These are phyloP conservation scores for Boletus mariae DNA, from an alignment of 1,284 basidiomycete species.

Conservation along the genomic window DNA sequence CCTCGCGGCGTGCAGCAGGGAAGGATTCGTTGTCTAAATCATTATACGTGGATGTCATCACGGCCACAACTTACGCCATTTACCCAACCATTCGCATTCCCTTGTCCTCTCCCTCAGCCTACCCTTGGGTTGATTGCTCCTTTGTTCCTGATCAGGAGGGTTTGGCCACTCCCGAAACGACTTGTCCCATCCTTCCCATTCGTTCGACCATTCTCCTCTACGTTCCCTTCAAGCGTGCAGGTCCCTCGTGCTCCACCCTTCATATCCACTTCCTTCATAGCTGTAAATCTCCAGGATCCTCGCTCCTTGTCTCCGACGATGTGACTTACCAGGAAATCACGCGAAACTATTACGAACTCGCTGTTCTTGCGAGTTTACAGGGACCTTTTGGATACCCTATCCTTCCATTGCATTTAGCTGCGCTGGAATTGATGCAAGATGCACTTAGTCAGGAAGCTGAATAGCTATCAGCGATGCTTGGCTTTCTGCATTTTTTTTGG, in stretches of 20 bases:
- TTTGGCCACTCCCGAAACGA: constrained; percentile 25
- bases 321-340: constrained; percentile 55
- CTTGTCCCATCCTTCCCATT: constrained; percentile 46
- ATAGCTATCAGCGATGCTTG: constrained; percentile 7
- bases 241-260: constrained; percentile 40
- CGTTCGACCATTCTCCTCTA: constrained; percentile 55
- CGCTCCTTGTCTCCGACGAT: constrained; percentile 35
- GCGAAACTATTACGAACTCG: constrained; percentile 63
- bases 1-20: constrained; percentile 20
- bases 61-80: constrained; percentile 50
- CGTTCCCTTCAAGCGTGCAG: constrained; percentile 36
- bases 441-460: constrained; percentile 33
- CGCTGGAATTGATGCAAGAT: constrained; percentile 55
- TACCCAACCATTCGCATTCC: constrained; percentile 40
- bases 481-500: neutral
- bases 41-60: constrained; percentile 42
- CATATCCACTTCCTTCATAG: constrained; percentile 60
- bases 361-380: constrained; percentile 54
- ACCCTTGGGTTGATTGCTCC: constrained; percentile 23
- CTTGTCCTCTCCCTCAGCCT: constrained; percentile 30
- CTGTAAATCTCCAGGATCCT: constrained; percentile 39
- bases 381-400: constrained; percentile 44
- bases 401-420: constrained; percentile 67
- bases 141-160: constrained; percentile 34
- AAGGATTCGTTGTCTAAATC: constrained; percentile 26